These are phyloP conservation scores for Colletotrichum sp. DNA, from an alignment of 2,329 filamentous ascomycete genomes.

Conservation along the genomic window DNA sequence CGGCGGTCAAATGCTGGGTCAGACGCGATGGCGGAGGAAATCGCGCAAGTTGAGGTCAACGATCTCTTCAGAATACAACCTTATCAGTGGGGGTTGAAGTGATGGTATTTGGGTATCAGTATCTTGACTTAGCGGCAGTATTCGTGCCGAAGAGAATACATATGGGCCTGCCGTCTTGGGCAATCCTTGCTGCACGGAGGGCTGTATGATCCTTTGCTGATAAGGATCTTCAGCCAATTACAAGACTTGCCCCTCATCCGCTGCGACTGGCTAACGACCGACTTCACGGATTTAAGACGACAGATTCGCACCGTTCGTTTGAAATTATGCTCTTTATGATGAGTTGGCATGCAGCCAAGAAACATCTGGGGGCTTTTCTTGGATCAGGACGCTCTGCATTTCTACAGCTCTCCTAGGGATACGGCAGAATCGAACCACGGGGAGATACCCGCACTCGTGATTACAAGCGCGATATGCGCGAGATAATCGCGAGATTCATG, in stretches of 20 bases:
- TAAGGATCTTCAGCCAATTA: background rate
- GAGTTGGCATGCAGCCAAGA: background rate
- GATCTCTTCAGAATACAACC: background rate
- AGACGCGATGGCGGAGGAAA: background rate
- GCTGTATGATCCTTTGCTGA: background rate
- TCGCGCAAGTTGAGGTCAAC: background rate
- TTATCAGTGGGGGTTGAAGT: background rate
- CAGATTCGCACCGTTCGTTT: rapidly evolving
- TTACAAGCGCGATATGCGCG: background rate
- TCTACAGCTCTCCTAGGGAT: background rate
- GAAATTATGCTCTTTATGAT: background rate
- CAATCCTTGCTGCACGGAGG: background rate
- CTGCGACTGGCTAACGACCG: background rate
- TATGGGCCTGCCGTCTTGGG: background rate
- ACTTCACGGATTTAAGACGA: background rate
- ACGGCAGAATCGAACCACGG: background rate
- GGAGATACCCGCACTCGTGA: background rate
- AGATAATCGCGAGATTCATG: background rate
- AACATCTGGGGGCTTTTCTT: background rate
- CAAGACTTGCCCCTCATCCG: background rate
- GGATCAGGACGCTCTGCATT: background rate
- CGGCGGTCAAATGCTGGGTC: background rate
- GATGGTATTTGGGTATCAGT: background rate
- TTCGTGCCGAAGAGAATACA: background rate
- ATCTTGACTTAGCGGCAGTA: background rate